Base-by-base conservation (phyloP, 371 early-diverging fungal species). In the Mortierella sp. region DNA sequence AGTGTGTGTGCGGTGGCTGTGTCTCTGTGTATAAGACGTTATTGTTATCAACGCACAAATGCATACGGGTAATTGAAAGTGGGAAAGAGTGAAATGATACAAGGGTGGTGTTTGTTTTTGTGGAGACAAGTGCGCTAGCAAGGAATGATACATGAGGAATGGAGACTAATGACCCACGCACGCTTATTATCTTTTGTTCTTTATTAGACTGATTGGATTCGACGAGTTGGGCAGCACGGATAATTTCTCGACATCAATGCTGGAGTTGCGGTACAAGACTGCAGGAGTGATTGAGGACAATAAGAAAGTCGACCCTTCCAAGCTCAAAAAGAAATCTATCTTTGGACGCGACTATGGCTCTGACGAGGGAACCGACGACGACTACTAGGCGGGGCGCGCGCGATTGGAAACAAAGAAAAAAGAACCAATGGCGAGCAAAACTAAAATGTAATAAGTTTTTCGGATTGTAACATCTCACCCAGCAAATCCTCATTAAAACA, bases 181-280 rank as follows among this genome's bases (percentile, higher is more conserved):
- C 16, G 16, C 42, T 38, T 38, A 38, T 38, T 38, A 44, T 13
- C 21, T 21, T 65, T 14, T 21, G 6, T 11, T 31, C 44, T 38
- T 38, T 38, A 38, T 38, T 85, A 97, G 97, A 60, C 81, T 99
- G 48, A 91, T 98, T 79, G 99, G 99, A 0, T 99, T 99, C 91
- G 99, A 99, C 60, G 98, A 96, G 44, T 89, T 99, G 13, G 98
- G 98, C 21, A 96, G 95, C 82, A 93, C 92, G 8, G 98, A 98
- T 87, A 89, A 91, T 68, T 99, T 99, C 79, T 89, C 92, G 50
- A 98, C 98, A 3, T 88, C 93, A 10, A 75, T 90, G 54, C 89
- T 99, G 11, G 98, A 98, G 86, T 84, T 91, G 65, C 92, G 98
- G 50, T 89, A 97, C 70, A 87, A 87, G 79, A 82, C 80, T 42